Percentiles rank a stretch among this genome's conserved stretches.
These are phyloP conservation scores for Geotrichum cucujoidarum DNA, from an alignment of 1,139 yeast species.

Conservation along the genomic window DNA sequence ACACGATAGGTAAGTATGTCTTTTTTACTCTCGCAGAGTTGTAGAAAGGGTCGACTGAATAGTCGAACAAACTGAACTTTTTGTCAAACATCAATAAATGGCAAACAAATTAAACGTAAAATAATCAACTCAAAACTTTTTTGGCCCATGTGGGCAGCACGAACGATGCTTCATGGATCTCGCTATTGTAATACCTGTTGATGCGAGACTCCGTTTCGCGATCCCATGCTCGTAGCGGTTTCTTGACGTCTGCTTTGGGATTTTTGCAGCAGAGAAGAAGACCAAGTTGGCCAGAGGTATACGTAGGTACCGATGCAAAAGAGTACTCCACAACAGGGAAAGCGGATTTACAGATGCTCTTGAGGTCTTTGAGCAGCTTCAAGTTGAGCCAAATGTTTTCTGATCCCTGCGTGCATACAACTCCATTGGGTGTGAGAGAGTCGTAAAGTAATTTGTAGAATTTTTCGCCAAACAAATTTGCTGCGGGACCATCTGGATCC, in stretches of 20 bases:
- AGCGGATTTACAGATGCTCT: conserved; percentile 66
- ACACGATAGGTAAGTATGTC: too few species aligned
- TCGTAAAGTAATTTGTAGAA: conserved; percentile 73
- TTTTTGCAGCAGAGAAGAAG: conserved; percentile 90
- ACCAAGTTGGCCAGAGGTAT: conserved; percentile 91
- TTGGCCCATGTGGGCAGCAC: conserved; percentile 82
- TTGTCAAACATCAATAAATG: too few species aligned
- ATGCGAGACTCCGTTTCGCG: conserved; percentile 58
- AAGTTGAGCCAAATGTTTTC: conserved; percentile 88
- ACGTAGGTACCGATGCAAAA: conserved; percentile 85
- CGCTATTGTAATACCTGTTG: conserved; percentile 73
- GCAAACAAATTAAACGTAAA: not conserved
- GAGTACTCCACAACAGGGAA: conserved; percentile 89
- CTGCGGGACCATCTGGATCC: conserved; percentile 97
- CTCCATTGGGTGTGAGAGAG: conserved; percentile 82
- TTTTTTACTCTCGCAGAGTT: too few species aligned
- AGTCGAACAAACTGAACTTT: too few species aligned
- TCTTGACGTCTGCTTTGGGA: conserved; percentile 52
- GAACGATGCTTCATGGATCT: conserved; percentile 78
- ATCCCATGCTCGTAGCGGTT: conserved; percentile 63
- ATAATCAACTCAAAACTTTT: conserved; percentile 7
- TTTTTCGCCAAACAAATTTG: conserved; percentile 76
- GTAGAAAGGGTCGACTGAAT: too few species aligned
- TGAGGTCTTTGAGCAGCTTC: conserved; percentile 69
- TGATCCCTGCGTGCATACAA: conserved; percentile 79